phyloP scores from a whole-genome alignment of 495 filamentous ascomycete species.

The Tuber indicum region DNA sequence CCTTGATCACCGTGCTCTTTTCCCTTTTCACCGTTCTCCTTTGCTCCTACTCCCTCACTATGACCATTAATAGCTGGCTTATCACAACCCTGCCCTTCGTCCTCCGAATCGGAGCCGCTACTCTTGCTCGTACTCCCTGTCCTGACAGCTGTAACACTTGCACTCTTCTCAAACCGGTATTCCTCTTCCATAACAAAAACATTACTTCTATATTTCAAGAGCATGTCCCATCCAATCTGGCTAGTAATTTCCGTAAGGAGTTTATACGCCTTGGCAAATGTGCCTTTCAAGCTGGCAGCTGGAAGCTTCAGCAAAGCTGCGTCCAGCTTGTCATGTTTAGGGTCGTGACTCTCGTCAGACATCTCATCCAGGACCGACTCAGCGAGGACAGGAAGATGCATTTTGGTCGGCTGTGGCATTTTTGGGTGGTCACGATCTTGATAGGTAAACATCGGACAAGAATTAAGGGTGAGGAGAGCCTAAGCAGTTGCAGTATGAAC shows the following conservation, averaged over 20 bases:
- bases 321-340: slow-evolving; percentile 77
- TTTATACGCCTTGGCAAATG: slow-evolving; percentile 88
- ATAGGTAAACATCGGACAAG: slow-evolving; percentile 99
- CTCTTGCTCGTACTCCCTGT: slow-evolving; percentile 45
- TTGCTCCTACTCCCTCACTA: slow-evolving; percentile 32
- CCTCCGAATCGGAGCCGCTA: slow-evolving; percentile 46
- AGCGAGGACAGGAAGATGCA: slow-evolving; percentile 75
- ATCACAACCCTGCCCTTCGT: slow-evolving; percentile 43
- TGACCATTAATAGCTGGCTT: slow-evolving; percentile 44
- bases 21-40: slow-evolving; percentile 37
- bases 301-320: slow-evolving; percentile 79
- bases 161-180: slow-evolving; percentile 79
- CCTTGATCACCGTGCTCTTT: slow-evolving; percentile 43
- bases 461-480: slow-evolving; percentile 92
- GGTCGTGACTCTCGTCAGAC: slow-evolving; percentile 70
- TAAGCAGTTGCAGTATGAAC: slow-evolving; percentile 36
- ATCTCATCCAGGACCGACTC: slow-evolving; percentile 95
- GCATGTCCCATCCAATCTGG: slow-evolving; percentile 95
- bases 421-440: slow-evolving; percentile 93
- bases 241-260: slow-evolving; percentile 89
- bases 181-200: slow-evolving; percentile 99
- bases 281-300: slow-evolving; percentile 82
- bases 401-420: slow-evolving; percentile 81
- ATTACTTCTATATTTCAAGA: slow-evolving; percentile 84
- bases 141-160: slow-evolving; percentile 68